A percentile compares a stretch with the other conserved stretches of the same genome.
These are phyloP conservation scores for Lasiosphaeria hispida DNA, from an alignment of 495 filamentous ascomycete genomes.

Conservation along the genomic window DNA sequence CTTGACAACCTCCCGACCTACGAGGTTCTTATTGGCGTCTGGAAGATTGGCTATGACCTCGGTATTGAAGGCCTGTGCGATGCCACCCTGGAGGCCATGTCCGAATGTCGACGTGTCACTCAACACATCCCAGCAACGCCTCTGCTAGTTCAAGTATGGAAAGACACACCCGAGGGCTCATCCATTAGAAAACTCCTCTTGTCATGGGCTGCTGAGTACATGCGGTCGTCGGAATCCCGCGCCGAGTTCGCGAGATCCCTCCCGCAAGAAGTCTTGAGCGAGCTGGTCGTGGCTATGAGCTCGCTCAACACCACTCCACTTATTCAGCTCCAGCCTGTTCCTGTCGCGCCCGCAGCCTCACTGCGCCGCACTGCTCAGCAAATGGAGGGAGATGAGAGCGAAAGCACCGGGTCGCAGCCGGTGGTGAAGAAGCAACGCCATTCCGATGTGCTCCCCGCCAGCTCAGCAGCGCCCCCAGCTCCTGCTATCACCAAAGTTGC, in stretches of 20 bases:
- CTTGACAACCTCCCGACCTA: constrained; percentile 42
- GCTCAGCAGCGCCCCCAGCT: constrained; percentile 9
- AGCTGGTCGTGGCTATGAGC: constrained; percentile 57
- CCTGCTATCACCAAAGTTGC: constrained; percentile 11
- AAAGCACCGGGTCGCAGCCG: constrained; percentile 23
- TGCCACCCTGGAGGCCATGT: constrained; percentile 50
- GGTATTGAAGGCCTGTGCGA: constrained; percentile 53
- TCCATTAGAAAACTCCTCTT: constrained; percentile 52
- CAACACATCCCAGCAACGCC: constrained; percentile 50
- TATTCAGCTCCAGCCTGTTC: constrained; percentile 18
- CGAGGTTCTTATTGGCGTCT: constrained; percentile 49
- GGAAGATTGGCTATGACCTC: constrained; percentile 51
- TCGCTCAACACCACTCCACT: constrained; percentile 36
- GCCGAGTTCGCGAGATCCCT: constrained; percentile 52
- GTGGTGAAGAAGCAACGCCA: constrained; percentile 36
- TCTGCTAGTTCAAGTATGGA: constrained; percentile 53
- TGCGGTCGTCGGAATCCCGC: constrained; percentile 47
- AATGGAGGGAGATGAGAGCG: constrained; percentile 32
- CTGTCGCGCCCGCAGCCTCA: background rate
- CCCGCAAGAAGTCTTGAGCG: constrained; percentile 53
- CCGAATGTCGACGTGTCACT: constrained; percentile 46
- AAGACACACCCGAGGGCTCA: constrained; percentile 53
- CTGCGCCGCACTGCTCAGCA: constrained; percentile 38
- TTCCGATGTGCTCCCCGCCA: constrained; percentile 32
- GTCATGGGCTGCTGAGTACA: constrained; percentile 57